Base-by-base conservation (phyloP, 768 basidiomycete species). In the Candolleomyces eurysporus region DNA sequence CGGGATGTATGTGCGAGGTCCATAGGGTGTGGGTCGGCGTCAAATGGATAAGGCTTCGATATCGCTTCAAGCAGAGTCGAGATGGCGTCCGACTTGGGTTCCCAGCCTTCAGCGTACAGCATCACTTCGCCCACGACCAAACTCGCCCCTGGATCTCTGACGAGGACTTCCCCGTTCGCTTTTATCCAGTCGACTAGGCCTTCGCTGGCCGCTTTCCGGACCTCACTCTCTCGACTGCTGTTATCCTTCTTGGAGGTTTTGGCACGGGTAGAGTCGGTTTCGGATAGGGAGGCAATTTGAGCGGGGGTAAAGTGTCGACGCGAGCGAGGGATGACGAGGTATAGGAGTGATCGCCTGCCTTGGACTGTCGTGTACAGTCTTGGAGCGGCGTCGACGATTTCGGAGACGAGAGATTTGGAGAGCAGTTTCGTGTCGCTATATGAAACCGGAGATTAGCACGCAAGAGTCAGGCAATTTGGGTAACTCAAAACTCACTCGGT, bases 341-440 rank as follows among this genome's bases (percentile, higher is more conserved):
- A 92, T 32, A 96, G 80, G 0, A 97, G 77, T 4, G 90, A 83
- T 10, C 94, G 84, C 46, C 95, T 87, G 43, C 94, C 95, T 78
- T 92, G 88, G 19, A 87, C 75, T 45, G 79, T 84, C 14, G 74
- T 66, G 65, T 84, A 84, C 5, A 94, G 77, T 13, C 82, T 84
- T 22, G 83, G 73, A 6, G 87, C 83, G 43, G 83, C 74, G 0
- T 79, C 70, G 21, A 82, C 84, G 54, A 96, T 87, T 57, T 90
- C 87, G 1, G 86, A 73, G 1, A 96, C 79, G 40, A 98, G 77
- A 0, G 88, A 86, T 77, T 96, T 96, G 14, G 85, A 79, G 39
- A 91, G 84, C 48, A 96, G 82, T 76, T 96, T 98, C 2, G 95
- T 98, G 71, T 98, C 94, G 66, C 92, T n/a, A n/a, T n/a, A n/a